Conservation (phyloP, 441 rosid species). For the Brassica hybrid region DNA sequence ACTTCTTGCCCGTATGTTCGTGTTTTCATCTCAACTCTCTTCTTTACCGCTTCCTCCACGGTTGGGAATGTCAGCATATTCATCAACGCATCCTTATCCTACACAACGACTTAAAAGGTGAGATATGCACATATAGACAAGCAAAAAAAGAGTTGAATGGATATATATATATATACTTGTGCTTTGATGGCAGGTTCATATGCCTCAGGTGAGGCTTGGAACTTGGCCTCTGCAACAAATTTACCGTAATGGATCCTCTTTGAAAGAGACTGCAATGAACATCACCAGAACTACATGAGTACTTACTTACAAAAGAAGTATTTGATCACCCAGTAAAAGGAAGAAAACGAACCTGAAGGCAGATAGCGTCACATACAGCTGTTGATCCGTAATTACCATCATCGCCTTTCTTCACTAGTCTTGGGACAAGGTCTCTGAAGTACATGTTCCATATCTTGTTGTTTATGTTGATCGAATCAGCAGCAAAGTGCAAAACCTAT, state of each 20-base stretch:
- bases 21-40: constrained; percentile 81
- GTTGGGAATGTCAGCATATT: constrained; percentile 66
- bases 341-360: constrained; percentile 76
- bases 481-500: constrained; percentile 77
- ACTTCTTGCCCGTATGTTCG: constrained; percentile 76
- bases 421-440: constrained; percentile 80
- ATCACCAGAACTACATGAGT: constrained; percentile 15
- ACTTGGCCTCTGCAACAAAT: constrained; percentile 94
- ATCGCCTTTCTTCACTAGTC: constrained; percentile 79
- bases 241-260: constrained; percentile 95
- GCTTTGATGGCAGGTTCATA: constrained; percentile 68
- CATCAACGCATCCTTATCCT: constrained; percentile 73
- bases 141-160: not conserved
- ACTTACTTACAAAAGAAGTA: too few relatives aligned
- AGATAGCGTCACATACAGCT: constrained; percentile 88
- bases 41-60: constrained; percentile 74
- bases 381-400: constrained; percentile 94
- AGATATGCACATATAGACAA: constrained; percentile 2
- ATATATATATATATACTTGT: constrained; percentile 42
- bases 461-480: constrained; percentile 86
- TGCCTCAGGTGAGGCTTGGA: constrained; percentile 63
- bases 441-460: constrained; percentile 84
- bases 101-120: constrained; percentile 23
- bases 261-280: constrained; percentile 69
- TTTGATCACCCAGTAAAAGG: too few relatives aligned